Conservation (phyloP, 148 eudicot genomes). For the Rhododendron ferrugineum region DNA sequence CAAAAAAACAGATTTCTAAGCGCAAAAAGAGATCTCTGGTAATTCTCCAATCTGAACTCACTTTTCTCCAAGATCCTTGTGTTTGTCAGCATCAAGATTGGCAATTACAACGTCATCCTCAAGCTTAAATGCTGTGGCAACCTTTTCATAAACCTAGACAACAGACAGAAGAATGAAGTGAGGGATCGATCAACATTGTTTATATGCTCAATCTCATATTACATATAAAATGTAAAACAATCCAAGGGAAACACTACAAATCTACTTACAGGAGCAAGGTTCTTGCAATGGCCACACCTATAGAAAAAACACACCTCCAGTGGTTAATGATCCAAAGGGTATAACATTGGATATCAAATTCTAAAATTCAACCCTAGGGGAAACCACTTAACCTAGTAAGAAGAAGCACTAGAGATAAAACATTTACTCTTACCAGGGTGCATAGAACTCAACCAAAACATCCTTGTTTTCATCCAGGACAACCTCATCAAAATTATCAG, state of each 20-base stretch:
- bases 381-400: background rate
- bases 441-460: slow-evolving; percentile 93
- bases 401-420: background rate
- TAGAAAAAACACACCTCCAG: slow-evolving; percentile 13
- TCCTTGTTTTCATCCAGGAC: slow-evolving; percentile 78
- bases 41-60: slow-evolving; percentile 25
- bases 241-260: background rate
- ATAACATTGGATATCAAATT: background rate
- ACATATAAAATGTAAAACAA: background rate
- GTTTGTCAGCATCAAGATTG: slow-evolving; percentile 84
- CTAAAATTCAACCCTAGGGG: background rate
- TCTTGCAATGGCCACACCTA: slow-evolving; percentile 99
- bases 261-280: slow-evolving; percentile 88
- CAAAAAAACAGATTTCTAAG: background rate
- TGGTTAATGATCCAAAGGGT: background rate
- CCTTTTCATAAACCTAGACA: slow-evolving; percentile 77
- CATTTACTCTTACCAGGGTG: slow-evolving; percentile 70
- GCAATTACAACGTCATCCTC: slow-evolving; percentile 88
- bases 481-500: slow-evolving; percentile 81
- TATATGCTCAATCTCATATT: background rate
- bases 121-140: slow-evolving; percentile 72
- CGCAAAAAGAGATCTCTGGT: background rate
- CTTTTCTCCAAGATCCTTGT: slow-evolving; percentile 82
- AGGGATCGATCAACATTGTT: background rate
- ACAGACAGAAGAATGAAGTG: slow-evolving; percentile 12